Evolutionary conservation across 805 yeast species (phyloP).

Genomic region (Ogataea kodamae): DNA sequence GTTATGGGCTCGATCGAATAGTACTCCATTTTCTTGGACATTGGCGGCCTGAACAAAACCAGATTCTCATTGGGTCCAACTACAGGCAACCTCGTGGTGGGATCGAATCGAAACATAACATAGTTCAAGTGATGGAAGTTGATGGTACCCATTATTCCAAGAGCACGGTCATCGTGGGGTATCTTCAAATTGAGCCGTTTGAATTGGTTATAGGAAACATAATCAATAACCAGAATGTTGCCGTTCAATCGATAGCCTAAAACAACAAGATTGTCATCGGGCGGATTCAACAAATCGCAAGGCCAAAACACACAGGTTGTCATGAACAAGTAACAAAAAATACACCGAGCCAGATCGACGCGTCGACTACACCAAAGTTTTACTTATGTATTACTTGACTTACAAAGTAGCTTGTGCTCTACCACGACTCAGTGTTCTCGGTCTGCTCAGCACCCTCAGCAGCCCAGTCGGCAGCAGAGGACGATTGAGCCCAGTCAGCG

Average conservation of each 20-base stretch:
- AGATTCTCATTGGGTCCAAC: slow-evolving; percentile 27
- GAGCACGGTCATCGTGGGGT: slow-evolving; percentile 19
- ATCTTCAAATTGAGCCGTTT: slow-evolving; percentile 16
- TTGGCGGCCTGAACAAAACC: slow-evolving; percentile 68
- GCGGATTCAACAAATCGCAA: slow-evolving; percentile 19
- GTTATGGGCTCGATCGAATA: slow-evolving; percentile 71
- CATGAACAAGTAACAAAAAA: no score
- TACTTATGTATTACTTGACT: slow-evolving; percentile 14
- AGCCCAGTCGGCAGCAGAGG: slow-evolving; percentile 42
- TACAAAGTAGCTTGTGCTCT: slow-evolving; percentile 23
- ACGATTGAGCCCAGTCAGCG: slow-evolving; percentile 76
- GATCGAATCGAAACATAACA: slow-evolving; percentile 18
- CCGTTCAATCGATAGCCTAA: slow-evolving; percentile 28
- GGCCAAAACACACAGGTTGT: slow-evolving; percentile 38
- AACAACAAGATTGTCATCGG: slow-evolving; percentile 17
- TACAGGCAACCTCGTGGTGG: slow-evolving; percentile 14
- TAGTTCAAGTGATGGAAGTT: slow-evolving; percentile 21
- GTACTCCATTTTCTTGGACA: slow-evolving; percentile 66
- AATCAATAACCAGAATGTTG: slow-evolving; percentile 28
- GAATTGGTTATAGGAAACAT: slow-evolving; percentile 17
- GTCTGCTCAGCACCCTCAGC: slow-evolving; percentile 64
- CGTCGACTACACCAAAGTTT: no score
- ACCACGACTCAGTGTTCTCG: slow-evolving; percentile 39
- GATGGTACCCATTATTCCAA: slow-evolving; percentile 28
- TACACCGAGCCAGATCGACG: no score